Evolutionary conservation across 306 rosid species (phyloP), one percentile per base, ranked within the genome.

Genomic region (Carpinus fangiana): DNA sequence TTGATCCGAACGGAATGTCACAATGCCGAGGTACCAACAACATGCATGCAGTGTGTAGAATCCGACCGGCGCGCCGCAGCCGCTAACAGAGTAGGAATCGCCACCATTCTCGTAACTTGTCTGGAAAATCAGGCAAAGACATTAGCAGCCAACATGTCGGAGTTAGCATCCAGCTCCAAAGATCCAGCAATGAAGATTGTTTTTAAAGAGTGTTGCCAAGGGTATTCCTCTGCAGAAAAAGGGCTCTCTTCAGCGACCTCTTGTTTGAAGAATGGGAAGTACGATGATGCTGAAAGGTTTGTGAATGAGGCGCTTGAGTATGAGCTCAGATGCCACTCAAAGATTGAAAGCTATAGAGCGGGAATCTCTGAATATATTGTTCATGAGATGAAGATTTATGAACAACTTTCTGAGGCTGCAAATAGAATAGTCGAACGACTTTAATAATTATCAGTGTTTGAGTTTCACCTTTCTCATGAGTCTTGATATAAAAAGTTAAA

Each of bases 381-480:
- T 53, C 41, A 23, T 48, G 50, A 50, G 12, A 77, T 73, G 61
- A 55, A 11, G 74, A 34, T 60, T 20, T 80, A 67, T 23, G 84
- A 76, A 23, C 34, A 80, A 0, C 84, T 84, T 2, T 84, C 79
- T 18, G 73, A 48, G 61, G 67, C 67, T 48, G 76, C 74, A 3
- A 62, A 52, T 2, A 76, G 80, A 61, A 77, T 80, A 14, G 68
- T 80, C 64, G 79, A 52, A 74, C 62, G 72, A 17, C 52, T 83
- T 38, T 55, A 41, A 14, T 66, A 18, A 16, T 17, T 66, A 4
- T 66, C 72, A 1, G 0, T 38, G 17, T 17, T 65, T 16, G 21
- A 4, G 46, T 36, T 65, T 38, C 48, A 18, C 21, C 71, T 65
- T 48, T 26, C n/a, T 28, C 41, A 3, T 28, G 16, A 23, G 18